These are phyloP conservation scores for Escallonia rubra DNA, from an alignment of 129 eudicot species.

Conservation along the genomic window DNA sequence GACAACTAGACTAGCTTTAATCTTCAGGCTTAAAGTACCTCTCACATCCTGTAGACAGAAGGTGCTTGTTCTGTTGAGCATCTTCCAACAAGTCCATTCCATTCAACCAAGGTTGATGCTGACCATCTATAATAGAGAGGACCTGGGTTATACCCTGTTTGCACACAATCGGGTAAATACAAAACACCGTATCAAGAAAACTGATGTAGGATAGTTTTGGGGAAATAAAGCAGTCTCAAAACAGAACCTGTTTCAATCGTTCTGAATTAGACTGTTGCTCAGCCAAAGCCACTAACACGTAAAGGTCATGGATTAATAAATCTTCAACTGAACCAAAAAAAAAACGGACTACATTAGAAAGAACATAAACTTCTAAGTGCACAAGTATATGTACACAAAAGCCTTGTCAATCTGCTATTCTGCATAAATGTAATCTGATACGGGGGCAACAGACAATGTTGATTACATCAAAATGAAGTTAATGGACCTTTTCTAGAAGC, in stretches of 20 bases:
- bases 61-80: constrained; percentile 46
- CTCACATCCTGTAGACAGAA: constrained; percentile 48
- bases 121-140: constrained; percentile 43
- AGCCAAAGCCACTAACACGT: constrained; percentile 40
- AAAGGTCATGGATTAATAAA: constrained; percentile 61
- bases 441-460: background rate
- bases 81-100: constrained; percentile 64
- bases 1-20: too few relatives aligned
- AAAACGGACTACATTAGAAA: background rate
- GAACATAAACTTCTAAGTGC: background rate
- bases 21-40: constrained; percentile 33
- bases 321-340: constrained; percentile 58
- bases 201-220: too few relatives aligned
- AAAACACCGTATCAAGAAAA: background rate
- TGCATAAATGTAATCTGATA: background rate
- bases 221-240: background rate
- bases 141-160: constrained; percentile 63
- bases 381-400: background rate
- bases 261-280: constrained; percentile 42
- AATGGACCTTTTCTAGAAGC: background rate
- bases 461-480: background rate
- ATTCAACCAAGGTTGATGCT: constrained; percentile 61
- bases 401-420: too few relatives aligned
- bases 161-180: constrained; percentile 7
- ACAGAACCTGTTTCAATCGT: constrained; percentile 52